phyloP scores from a whole-genome alignment of 202 grass and related monocot species.

The Carex sylvatica region DNA sequence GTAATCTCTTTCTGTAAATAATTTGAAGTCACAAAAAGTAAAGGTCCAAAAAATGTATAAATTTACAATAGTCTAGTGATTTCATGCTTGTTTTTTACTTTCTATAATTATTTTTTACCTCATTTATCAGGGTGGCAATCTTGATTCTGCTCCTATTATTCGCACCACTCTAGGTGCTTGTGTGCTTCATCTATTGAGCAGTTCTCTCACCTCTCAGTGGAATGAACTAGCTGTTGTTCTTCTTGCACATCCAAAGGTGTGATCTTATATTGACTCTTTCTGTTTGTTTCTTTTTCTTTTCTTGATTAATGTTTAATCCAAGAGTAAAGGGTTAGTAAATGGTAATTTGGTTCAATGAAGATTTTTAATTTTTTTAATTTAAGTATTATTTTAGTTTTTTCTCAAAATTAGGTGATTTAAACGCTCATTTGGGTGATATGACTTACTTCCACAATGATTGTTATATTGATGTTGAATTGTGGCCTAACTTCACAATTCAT shows the following conservation, averaged over 20 bases:
- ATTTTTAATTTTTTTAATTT: neutral
- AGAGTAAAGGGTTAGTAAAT: neutral
- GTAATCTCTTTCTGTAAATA: conserved; percentile 14
- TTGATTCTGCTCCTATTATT: conserved; percentile 53
- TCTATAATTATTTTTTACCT: conserved; percentile 26
- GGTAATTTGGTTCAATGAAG: neutral
- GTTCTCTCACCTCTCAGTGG: conserved; percentile 81
- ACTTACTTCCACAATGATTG: too few species aligned
- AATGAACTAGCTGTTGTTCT: conserved; percentile 96
- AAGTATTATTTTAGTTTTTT: neutral
- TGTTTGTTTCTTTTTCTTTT: neutral
- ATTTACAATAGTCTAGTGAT: conserved; percentile 20
- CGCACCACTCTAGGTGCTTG: conserved; percentile 69
- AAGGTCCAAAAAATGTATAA: neutral
- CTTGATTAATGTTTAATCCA: neutral
- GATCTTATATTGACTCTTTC: neutral
- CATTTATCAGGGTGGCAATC: conserved; percentile 57
- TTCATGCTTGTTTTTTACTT: conserved; percentile 38
- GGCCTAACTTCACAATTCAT: neutral
- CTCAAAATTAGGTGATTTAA: neutral
- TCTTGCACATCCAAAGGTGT: conserved; percentile 84
- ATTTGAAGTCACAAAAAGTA: conserved; percentile 5
- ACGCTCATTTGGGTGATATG: neutral
- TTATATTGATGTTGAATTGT: neutral
- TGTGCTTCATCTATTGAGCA: conserved; percentile 79